Base-by-base conservation (phyloP, 345 rosid species). In the Syzygium grande region DNA sequence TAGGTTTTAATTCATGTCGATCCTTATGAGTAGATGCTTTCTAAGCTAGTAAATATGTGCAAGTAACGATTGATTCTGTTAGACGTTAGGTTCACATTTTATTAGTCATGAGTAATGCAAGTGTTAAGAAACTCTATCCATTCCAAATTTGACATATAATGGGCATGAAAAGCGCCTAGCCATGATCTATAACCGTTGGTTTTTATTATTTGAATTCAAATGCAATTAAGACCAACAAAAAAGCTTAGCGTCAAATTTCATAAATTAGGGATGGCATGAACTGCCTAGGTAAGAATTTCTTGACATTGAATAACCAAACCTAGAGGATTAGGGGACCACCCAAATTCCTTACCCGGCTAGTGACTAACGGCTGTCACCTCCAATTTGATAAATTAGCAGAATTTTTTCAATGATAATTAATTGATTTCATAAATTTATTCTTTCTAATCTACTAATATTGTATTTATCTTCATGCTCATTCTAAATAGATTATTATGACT, bases 31-130 rank as follows among this genome's bases (percentile, higher is more conserved):
- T 52, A 52, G 13, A 52, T 52, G 53, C 53, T 52, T 52, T 52
- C 16, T 52, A 52, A 52, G 15, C 12, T 52, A 13, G 53, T 14
- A 14, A 52, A 12, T 52, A 52, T 13, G 15, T 52, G 46, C 19
- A 61, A 61, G 15, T n/a, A n/a, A n/a, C 0, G 0, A 2, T 61
- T n/a, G 19, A 61, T n/a, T n/a, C 19, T 19, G 0, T 61, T 61
- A n/a, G 73, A 61, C 0, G 19, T 61, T 61, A 61, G 73, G 15
- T 13, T 61, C 19, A 7, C 73, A 61, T 61, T 61, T 13, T 1
- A 61, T 27, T n/a, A 61, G 14, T 4, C 5, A 0, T n/a, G 15
- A 61, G 7, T 61, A 17, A 61, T 61, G 9, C 73, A 61, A 61
- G 38, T 14, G 19, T 9, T 9, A 61, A n/a, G 34, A 13, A 61